These are phyloP conservation scores for Pythium plurisporium DNA, from an alignment of 352 stramenopile species.

Conservation along the genomic window DNA sequence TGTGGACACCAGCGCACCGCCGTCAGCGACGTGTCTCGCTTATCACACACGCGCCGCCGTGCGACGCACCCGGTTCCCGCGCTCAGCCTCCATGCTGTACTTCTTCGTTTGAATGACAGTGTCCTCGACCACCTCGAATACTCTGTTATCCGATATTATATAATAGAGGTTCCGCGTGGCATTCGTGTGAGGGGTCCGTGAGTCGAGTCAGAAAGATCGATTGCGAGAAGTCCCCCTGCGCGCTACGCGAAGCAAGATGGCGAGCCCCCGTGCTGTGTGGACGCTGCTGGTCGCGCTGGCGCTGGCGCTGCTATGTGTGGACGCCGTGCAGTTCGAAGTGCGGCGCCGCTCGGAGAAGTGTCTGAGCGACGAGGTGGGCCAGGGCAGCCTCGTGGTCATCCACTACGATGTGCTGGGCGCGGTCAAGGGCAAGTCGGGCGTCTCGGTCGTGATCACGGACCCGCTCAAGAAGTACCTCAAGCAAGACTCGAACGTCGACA, in stretches of 20 bases:
- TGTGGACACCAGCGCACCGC: no score
- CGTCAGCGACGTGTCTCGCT: no score
- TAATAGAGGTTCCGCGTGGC: conserved; percentile 14
- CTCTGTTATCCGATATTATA: conserved; percentile 1
- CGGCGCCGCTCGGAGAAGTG: conserved; percentile 68
- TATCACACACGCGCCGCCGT: background rate
- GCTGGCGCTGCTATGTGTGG: conserved; percentile 27
- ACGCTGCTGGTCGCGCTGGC: conserved; percentile 3
- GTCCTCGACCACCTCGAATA: background rate
- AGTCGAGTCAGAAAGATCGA: conserved; percentile 13
- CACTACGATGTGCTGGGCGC: conserved; percentile 79
- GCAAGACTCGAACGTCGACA: conserved; percentile 82
- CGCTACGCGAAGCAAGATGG: no score
- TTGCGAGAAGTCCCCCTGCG: no score
- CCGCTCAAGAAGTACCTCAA: conserved; percentile 75
- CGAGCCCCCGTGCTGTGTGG: background rate
- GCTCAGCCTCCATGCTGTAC: conserved; percentile 12
- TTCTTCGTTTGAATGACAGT: background rate
- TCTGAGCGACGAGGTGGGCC: conserved; percentile 77
- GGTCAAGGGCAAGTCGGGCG: conserved; percentile 58
- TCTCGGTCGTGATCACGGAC: conserved; percentile 70
- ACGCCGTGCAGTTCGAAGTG: conserved; percentile 78
- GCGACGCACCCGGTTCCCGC: conserved; percentile 10
- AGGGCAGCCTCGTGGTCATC: conserved; percentile 74
- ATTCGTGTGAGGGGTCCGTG: background rate